phyloP scores from a whole-genome alignment of 306 rosid species.

The Mimosa bimucronata region DNA sequence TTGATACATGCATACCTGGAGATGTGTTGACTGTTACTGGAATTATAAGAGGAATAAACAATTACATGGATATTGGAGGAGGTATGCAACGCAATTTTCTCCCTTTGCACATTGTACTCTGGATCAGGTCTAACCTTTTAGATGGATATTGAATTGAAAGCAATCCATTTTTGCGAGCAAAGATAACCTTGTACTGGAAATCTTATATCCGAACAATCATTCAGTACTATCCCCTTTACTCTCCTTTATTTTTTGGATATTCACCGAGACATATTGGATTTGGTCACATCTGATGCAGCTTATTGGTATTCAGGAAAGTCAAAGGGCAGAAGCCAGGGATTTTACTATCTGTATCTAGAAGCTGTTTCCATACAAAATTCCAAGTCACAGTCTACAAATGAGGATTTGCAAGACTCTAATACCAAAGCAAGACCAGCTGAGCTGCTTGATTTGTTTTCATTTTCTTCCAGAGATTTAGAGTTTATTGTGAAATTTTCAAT shows the following conservation, averaged over 20 bases:
- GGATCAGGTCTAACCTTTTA: constrained; percentile 24
- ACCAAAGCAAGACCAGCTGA: constrained; percentile 67
- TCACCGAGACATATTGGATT: constrained; percentile 4
- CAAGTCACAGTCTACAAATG: constrained; percentile 68
- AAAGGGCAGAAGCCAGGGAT: constrained; percentile 84
- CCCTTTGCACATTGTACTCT: constrained; percentile 6
- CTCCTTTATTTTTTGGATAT: constrained; percentile 7
- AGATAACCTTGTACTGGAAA: constrained; percentile 11
- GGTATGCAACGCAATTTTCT: constrained; percentile 50
- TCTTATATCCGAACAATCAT: constrained; percentile 9
- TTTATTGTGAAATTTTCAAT: constrained; percentile 72
- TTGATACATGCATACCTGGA: constrained; percentile 96
- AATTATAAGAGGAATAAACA: constrained; percentile 83
- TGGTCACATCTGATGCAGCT: constrained; percentile 32
- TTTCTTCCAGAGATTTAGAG: constrained; percentile 89
- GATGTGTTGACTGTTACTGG: constrained; percentile 96
- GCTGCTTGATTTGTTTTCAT: constrained; percentile 72
- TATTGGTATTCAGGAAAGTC: constrained; percentile 72
- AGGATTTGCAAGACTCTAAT: constrained; percentile 63
- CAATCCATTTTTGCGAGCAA: constrained; percentile 9
- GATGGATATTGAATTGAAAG: constrained; percentile 31
- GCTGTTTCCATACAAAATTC: constrained; percentile 84
- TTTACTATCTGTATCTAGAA: constrained; percentile 89
- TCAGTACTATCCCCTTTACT: constrained; percentile 14
- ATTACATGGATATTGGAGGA: constrained; percentile 97